A percentile compares a stretch with the other conserved stretches of the same genome.
phyloP scores from a whole-genome alignment of 495 filamentous ascomycete species.

The Aspergillus bertholletiae region DNA sequence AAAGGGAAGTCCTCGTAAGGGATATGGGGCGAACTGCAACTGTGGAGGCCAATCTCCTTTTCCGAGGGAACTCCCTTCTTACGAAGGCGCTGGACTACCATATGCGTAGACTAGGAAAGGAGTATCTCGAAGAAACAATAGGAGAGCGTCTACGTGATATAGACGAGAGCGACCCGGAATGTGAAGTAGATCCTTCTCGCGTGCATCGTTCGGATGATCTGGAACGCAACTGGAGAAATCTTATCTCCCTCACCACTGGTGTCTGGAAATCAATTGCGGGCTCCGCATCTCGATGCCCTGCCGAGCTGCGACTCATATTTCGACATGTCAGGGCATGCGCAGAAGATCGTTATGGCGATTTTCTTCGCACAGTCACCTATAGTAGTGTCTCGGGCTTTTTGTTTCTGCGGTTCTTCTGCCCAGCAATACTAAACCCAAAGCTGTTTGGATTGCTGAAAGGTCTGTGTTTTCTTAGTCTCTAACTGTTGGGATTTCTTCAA shows the following conservation, averaged over 20 bases:
- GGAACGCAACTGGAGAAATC: conserved; percentile 75
- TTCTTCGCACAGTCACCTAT: conserved; percentile 86
- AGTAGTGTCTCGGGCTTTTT: conserved; percentile 96
- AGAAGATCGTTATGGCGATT: conserved; percentile 96
- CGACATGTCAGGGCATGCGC: conserved; percentile 91
- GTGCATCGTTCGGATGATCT: conserved; percentile 70
- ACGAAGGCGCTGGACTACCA: conserved; percentile 93
- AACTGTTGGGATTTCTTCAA: conserved; percentile 4
- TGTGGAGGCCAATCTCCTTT: conserved; percentile 87
- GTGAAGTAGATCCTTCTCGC: conserved; percentile 85
- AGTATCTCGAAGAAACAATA: conserved; percentile 87
- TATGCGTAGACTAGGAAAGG: conserved; percentile 90
- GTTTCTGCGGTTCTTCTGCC: conserved; percentile 94
- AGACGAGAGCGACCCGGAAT: conserved; percentile 82
- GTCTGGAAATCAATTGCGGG: conserved; percentile 80
- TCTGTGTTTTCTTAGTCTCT: conserved; percentile 22
- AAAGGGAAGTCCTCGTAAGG: conserved; percentile 59
- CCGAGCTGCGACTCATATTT: conserved; percentile 83
- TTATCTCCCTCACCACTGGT: conserved; percentile 72
- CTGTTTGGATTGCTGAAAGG: conserved; percentile 88
- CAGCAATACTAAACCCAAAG: conserved; percentile 93
- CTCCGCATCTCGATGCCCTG: conserved; percentile 70
- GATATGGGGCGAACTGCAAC: conserved; percentile 55
- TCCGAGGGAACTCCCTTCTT: conserved; percentile 90
- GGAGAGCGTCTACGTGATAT: conserved; percentile 82